Evolutionary conservation across 306 rosid species (phyloP).

Genomic region (Dryas octopetala): DNA sequence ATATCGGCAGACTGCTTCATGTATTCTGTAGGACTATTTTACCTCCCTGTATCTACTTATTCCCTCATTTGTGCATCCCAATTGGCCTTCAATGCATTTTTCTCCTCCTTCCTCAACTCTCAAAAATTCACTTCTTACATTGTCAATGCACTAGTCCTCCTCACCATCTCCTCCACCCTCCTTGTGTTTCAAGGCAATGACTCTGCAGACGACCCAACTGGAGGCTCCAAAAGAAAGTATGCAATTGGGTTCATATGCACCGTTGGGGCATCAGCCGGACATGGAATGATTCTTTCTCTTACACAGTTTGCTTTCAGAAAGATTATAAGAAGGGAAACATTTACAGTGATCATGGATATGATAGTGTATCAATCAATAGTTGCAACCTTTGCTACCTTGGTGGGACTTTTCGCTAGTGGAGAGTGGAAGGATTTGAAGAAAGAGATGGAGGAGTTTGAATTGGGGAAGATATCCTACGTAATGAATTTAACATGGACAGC

Average conservation of each 20-base stretch:
- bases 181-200: constrained; percentile 29
- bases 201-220: constrained; percentile 7
- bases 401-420: constrained; percentile 49
- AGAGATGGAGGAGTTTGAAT: constrained; percentile 40
- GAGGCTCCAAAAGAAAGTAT: constrained; percentile 25
- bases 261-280: constrained; percentile 36
- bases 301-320: constrained; percentile 39
- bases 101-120: constrained; percentile 55
- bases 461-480: constrained; percentile 40
- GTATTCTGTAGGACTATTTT: constrained; percentile 34
- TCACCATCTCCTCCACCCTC: constrained; percentile 52
- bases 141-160: constrained; percentile 50
- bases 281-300: constrained; percentile 33
- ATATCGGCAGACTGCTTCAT: constrained; percentile 21
- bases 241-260: constrained; percentile 48
- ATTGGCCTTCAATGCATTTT: constrained; percentile 54
- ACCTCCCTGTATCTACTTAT: constrained; percentile 53
- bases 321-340: constrained; percentile 39
- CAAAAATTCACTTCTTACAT: constrained; percentile 51
- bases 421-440: constrained; percentile 38
- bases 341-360: constrained; percentile 36
- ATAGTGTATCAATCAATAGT: constrained; percentile 18
- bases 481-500: constrained; percentile 42
- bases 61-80: constrained; percentile 44
- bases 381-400: constrained; percentile 23